phyloP scores from a whole-genome alignment of 1,139 yeast genomes.

The Candida sojae region DNA sequence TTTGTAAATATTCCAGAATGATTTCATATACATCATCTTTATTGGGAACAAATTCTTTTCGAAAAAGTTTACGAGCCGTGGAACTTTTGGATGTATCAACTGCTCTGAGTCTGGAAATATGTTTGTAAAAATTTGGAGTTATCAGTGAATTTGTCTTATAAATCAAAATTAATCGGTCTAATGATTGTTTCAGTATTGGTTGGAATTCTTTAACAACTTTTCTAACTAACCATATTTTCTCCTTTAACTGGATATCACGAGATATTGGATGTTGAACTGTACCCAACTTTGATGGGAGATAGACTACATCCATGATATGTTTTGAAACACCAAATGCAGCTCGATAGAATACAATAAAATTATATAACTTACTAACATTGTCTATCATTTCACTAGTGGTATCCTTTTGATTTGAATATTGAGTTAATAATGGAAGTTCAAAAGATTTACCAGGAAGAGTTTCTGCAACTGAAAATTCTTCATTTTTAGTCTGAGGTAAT shows the following conservation, averaged over 20 bases:
- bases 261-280: constrained; percentile 30
- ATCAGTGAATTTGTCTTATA: constrained; percentile 14
- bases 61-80: constrained; percentile 20
- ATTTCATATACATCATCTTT: constrained; percentile 32
- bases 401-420: too few relatives aligned
- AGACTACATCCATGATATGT: constrained; percentile 33
- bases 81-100: constrained; percentile 13
- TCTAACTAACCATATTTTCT: constrained; percentile 27
- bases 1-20: constrained; percentile 30
- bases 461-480: too few relatives aligned
- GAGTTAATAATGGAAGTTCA: too few relatives aligned
- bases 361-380: constrained; percentile 20
- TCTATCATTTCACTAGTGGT: not conserved
- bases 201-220: constrained; percentile 16
- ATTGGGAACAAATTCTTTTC: constrained; percentile 31
- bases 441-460: too few relatives aligned
- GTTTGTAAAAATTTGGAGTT: constrained; percentile 25
- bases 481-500: too few relatives aligned
- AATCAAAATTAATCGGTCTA: constrained; percentile 17
- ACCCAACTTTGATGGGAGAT: constrained; percentile 35
- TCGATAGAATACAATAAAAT: constrained; percentile 23
- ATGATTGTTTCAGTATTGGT: constrained; percentile 25
- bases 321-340: constrained; percentile 23
- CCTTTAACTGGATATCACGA: constrained; percentile 26
- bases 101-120: constrained; percentile 23